These are phyloP conservation scores for Begonia loranthoides DNA, from an alignment of 306 rosid species.

Conservation along the genomic window DNA sequence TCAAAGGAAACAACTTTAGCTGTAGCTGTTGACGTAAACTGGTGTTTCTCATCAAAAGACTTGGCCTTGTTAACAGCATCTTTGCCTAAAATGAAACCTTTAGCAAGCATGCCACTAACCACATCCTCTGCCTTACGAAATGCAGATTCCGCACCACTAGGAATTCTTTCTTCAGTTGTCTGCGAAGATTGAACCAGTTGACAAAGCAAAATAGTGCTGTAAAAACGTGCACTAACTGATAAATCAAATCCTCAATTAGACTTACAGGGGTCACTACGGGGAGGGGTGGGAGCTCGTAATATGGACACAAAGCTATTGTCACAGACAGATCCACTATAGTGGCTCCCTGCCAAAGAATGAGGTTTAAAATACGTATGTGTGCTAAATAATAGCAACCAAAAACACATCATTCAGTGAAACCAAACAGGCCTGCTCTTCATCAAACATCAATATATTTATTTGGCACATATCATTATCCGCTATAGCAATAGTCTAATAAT, in stretches of 20 bases:
- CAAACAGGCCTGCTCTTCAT: no score
- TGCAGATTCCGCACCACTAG: slow-evolving; percentile 56
- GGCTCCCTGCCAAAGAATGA: neutral
- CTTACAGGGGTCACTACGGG: neutral
- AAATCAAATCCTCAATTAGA: neutral
- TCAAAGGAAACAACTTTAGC: slow-evolving; percentile 74
- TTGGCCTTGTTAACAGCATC: slow-evolving; percentile 85
- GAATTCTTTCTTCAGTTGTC: slow-evolving; percentile 33
- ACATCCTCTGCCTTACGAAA: slow-evolving; percentile 88
- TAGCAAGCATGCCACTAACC: slow-evolving; percentile 77
- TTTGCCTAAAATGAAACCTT: slow-evolving; percentile 82
- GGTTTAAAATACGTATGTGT: neutral
- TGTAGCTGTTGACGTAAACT: slow-evolving; percentile 66
- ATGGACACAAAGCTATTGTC: neutral
- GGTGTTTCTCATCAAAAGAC: slow-evolving; percentile 77
- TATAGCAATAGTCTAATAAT: no score
- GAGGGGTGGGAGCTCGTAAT: neutral
- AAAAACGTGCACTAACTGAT: neutral
- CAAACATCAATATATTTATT: no score
- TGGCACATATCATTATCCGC: no score
- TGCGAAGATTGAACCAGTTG: slow-evolving; percentile 10
- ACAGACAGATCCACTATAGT: neutral
- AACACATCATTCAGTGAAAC: no score
- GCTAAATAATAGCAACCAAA: no score
- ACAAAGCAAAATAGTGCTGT: neutral